A percentile compares a stretch with the other conserved stretches of the same genome.
phyloP scores from a whole-genome alignment of 805 yeast species.

The Spathaspora girioi region DNA sequence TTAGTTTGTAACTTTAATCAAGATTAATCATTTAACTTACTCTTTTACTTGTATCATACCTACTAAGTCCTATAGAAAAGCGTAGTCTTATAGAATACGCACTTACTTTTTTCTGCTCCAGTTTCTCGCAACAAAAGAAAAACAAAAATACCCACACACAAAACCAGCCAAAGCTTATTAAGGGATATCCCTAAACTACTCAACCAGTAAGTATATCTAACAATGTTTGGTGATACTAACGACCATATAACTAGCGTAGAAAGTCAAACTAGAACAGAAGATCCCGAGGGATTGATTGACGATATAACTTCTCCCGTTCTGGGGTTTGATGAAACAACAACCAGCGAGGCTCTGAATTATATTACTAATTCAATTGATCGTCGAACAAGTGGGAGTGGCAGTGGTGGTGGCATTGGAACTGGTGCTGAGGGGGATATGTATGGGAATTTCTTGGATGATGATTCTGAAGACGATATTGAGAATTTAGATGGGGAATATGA shows the following conservation, averaged over 20 bases:
- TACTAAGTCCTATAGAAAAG: too few species aligned
- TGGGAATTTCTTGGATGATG: slow-evolving; percentile 1
- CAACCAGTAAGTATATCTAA: background rate
- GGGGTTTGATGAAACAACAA: background rate
- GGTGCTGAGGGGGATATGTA: too few species aligned
- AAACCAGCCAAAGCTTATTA: too few species aligned
- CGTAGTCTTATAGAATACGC: too few species aligned
- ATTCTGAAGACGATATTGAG: slow-evolving; percentile 14
- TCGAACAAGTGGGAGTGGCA: background rate
- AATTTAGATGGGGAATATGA: slow-evolving; percentile 17
- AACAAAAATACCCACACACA: background rate
- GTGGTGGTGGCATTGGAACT: too few species aligned
- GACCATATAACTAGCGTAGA: background rate
- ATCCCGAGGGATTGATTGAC: background rate
- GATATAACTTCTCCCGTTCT: background rate
- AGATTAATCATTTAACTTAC: background rate
- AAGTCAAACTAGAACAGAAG: background rate
- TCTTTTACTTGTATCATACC: too few species aligned
- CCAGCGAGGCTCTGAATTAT: background rate
- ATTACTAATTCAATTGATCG: background rate
- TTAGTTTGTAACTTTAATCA: background rate
- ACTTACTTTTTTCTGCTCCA: background rate
- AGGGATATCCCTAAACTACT: too few species aligned
- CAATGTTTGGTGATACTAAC: background rate
- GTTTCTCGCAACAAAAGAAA: background rate